Base-by-base conservation (phyloP, 306 rosid genomes). In the Alnus rubra region DNA sequence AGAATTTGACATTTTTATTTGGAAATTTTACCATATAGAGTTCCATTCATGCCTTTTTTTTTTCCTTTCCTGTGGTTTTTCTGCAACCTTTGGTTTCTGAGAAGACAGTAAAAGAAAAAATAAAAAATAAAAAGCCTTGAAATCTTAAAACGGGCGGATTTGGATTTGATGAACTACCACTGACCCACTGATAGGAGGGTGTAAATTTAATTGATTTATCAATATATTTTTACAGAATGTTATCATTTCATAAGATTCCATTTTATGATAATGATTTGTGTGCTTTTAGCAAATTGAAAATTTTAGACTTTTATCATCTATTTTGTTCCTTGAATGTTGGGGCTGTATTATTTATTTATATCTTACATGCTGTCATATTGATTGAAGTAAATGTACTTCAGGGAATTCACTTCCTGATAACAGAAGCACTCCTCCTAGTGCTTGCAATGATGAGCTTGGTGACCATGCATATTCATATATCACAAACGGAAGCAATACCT, bases 401-500 rank as follows among this genome's bases (percentile, higher is more conserved):
- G 89, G 86, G 79, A 82, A 73, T 77, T 76, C 74, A 62, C 60
- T 68, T 82, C 79, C 86, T 76, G 79, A 81, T 1, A 84, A 82
- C 80, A 78, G 58, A 64, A 73, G 83, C 75, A n/a, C 84, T 73
- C 44, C 65, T 69, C 62, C 84, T 62, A 69, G 51, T 82, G 51
- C 74, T 75, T 54, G 71, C 80, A 81, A 67, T 76, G 79, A 59
- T 67, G 58, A 77, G 55, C 76, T 79, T 39, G 69, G 69, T 50
- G 76, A 75, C 39, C 55, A 64, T 63, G 80, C 79, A 33, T 76
- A 48, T 83, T 81, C 87, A 50, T 76, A 60, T 69, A 65, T 77
- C 13, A 76, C 44, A 87, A 73, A 87, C 71, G 42, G 80, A 69
- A 69, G 79, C 79, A 73, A 79, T 47, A 71, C 82, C 55, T 76